Evolutionary conservation across 257 asterid species (phyloP).

Genomic region (Misopates orontium): DNA sequence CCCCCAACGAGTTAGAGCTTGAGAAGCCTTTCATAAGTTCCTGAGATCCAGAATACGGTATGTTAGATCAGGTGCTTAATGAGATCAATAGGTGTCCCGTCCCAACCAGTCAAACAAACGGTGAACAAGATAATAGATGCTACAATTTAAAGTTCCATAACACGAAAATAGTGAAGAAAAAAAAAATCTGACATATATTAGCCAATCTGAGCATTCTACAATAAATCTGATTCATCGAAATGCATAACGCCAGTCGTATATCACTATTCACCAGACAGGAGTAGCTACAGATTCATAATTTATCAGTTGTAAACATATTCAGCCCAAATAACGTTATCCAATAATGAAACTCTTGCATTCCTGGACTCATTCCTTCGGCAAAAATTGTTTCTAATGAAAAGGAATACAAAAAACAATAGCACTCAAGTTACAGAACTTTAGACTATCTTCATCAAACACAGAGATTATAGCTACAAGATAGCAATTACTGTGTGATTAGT

Average conservation of each 20-base stretch:
- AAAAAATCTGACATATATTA: too few species aligned
- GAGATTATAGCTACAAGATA: background rate
- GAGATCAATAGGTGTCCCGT: background rate
- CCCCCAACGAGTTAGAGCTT: slow-evolving; percentile 33
- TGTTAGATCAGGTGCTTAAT: slow-evolving; percentile 1
- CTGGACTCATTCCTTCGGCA: background rate
- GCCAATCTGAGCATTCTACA: background rate
- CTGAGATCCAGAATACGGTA: slow-evolving; percentile 36
- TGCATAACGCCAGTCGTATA: too few species aligned
- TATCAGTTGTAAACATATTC: background rate
- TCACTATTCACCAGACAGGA: background rate
- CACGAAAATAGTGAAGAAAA: too few species aligned
- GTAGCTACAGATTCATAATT: background rate
- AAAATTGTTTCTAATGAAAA: too few species aligned
- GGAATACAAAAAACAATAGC: background rate
- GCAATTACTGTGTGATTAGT: background rate
- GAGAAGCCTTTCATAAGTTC: slow-evolving; percentile 43
- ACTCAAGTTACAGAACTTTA: background rate
- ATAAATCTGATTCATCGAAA: background rate
- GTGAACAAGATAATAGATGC: too few species aligned
- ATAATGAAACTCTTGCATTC: background rate
- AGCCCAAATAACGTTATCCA: background rate
- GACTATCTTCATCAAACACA: background rate
- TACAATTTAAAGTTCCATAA: too few species aligned
- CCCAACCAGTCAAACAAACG: background rate